Percentiles rank a stretch among this genome's conserved stretches.
phyloP scores from a whole-genome alignment of 2,329 filamentous ascomycete genomes.

The Ophiostoma perfectum region DNA sequence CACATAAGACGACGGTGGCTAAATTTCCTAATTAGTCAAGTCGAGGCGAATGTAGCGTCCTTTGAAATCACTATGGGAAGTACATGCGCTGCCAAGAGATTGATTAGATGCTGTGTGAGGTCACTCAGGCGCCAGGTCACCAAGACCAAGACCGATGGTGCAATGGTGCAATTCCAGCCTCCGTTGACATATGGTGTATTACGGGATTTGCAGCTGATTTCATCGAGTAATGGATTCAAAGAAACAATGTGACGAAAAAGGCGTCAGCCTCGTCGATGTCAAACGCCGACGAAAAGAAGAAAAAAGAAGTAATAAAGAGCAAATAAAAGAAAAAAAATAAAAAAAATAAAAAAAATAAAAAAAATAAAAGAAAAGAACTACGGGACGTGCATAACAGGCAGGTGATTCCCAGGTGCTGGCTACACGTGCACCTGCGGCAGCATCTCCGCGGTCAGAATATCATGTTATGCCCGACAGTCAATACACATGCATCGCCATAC shows the following conservation, averaged over 20 bases:
- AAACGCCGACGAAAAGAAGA: not conserved
- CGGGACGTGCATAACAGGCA: no score
- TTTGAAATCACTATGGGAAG: not conserved
- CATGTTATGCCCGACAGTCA: no score
- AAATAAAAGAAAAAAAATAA: no score
- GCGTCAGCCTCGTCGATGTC: conserved; percentile 2
- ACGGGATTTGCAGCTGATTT: not conserved
- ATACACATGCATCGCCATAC: no score
- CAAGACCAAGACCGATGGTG: not conserved
- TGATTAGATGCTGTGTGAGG: conserved; percentile 16
- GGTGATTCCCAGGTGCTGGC: no score
- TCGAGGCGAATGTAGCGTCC: conserved; percentile 5
- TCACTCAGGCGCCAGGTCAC: not conserved
- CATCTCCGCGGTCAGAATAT: no score
- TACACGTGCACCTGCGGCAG: no score
- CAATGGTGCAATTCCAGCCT: conserved; percentile 5
- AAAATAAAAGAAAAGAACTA: no score
- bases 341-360: no score
- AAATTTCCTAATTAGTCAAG: conserved; percentile 12
- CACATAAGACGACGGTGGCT: not conserved
- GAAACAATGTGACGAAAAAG: not conserved
- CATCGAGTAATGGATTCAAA: not conserved
- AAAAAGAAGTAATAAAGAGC: not conserved
- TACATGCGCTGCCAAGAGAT: conserved; percentile 15
- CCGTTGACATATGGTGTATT: not conserved